A percentile compares a stretch with the other conserved stretches of the same genome.
phyloP scores from a whole-genome alignment of 805 yeast species.

The Candida maesae region DNA sequence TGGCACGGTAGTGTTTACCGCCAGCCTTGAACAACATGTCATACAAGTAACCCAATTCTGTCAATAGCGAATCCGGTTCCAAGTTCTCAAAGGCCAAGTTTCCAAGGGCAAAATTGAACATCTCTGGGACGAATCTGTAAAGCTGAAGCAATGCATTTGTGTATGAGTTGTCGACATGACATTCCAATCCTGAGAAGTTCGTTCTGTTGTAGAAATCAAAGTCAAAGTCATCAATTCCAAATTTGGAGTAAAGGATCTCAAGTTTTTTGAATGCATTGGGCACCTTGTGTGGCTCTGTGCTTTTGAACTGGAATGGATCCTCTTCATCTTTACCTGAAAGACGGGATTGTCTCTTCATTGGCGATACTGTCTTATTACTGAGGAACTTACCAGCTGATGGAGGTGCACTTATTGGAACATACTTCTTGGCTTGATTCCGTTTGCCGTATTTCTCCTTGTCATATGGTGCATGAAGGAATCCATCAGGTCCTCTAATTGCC shows the following conservation, averaged over 20 bases:
- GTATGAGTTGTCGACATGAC: conserved; percentile 74
- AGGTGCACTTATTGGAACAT: conserved; percentile 35
- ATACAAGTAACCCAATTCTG: conserved; percentile 83
- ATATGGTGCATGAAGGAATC: conserved; percentile 44
- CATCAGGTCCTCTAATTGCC: conserved; percentile 33
- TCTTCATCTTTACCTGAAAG: conserved; percentile 18
- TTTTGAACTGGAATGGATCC: conserved; percentile 31
- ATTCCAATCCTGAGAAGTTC: conserved; percentile 77
- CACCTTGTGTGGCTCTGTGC: conserved; percentile 35
- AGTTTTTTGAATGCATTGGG: conserved; percentile 77
- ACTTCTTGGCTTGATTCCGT: conserved; percentile 45
- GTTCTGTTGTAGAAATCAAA: conserved; percentile 81
- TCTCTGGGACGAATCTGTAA: conserved; percentile 69
- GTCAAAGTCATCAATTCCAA: conserved; percentile 93
- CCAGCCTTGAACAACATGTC: conserved; percentile 87
- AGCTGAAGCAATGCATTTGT: conserved; percentile 78
- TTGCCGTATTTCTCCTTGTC: conserved; percentile 54
- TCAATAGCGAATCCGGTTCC: conserved; percentile 48
- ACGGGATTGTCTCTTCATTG: conserved; percentile 33
- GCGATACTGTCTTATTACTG: conserved; percentile 43
- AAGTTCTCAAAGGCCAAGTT: conserved; percentile 53
- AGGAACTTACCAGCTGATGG: conserved; percentile 44
- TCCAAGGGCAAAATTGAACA: conserved; percentile 61
- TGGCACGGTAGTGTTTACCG: conserved; percentile 75
- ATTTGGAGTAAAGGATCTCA: conserved; percentile 77